Conservation (phyloP, 2,329 filamentous ascomycete genomes). For the Fusarium agapanthi region DNA sequence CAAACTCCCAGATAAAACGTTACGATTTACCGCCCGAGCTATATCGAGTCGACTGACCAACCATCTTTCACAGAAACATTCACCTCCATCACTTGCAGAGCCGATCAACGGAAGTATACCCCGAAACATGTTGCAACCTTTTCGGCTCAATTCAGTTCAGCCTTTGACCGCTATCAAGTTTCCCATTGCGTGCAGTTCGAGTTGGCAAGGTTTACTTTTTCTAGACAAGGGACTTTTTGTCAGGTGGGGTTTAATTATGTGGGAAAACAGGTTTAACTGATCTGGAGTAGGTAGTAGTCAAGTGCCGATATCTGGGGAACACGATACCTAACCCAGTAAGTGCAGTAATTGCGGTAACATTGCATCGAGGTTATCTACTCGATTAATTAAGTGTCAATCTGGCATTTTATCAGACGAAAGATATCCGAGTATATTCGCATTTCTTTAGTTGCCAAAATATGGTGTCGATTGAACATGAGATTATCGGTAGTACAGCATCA, state of each 20-base stretch:
- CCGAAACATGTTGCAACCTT: slow-evolving; percentile 12
- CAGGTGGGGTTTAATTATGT: not conserved
- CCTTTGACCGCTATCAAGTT: slow-evolving; percentile 14
- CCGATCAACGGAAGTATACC: slow-evolving; percentile 11
- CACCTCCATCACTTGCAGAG: slow-evolving; percentile 7
- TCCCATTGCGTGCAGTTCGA: not conserved
- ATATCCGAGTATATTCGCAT: not conserved
- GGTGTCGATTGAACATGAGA: not conserved
- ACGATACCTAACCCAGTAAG: slow-evolving; percentile 6
- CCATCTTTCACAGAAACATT: slow-evolving; percentile 19
- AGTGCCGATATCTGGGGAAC: slow-evolving; percentile 26
- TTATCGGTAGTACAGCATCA: not conserved
- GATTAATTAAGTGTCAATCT: not conserved
- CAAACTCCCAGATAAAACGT: not conserved
- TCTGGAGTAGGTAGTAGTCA: not conserved
- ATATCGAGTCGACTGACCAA: slow-evolving; percentile 12
- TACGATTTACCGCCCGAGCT: slow-evolving; percentile 16
- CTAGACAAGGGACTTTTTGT: slow-evolving; percentile 16
- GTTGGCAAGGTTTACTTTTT: not conserved
- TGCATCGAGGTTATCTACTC: not conserved
- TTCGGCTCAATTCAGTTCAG: not conserved
- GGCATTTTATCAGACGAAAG: not conserved
- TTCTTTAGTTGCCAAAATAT: not conserved
- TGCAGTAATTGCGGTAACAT: not conserved
- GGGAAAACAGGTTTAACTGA: slow-evolving; percentile 15